Conservation (phyloP, 495 filamentous ascomycete species). For the Cryomyces minteri region DNA sequence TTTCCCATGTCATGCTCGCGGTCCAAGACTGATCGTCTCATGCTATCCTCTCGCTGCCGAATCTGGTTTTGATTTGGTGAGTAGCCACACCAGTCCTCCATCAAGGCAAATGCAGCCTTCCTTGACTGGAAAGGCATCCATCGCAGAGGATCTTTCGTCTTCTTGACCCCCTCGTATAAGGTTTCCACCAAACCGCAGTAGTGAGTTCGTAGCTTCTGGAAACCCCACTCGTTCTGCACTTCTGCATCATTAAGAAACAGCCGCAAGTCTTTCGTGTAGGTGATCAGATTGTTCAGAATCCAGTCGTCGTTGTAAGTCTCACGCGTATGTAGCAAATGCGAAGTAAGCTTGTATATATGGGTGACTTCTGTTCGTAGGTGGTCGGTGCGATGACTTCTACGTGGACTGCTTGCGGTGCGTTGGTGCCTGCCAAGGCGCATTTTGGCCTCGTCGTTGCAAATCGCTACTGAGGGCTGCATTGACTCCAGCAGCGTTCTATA, state of each 20-base stretch:
- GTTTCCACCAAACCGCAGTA: conserved; percentile 90
- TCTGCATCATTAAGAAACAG: conserved; percentile 86
- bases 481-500: conserved; percentile 85
- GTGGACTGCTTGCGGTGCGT: conserved; percentile 55
- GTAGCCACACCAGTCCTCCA: conserved; percentile 99
- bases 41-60: conserved; percentile 64
- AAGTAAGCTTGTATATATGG: conserved; percentile 85
- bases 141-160: conserved; percentile 62
- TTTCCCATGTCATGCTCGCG: conserved; percentile 47
- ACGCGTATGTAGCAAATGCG: conserved; percentile 65
- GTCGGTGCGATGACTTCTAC: conserved; percentile 63
- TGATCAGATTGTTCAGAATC: conserved; percentile 76
- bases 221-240: conserved; percentile 91
- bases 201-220: conserved; percentile 76
- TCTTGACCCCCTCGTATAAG: conserved; percentile 79
- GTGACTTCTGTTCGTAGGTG: conserved; percentile 84
- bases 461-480: conserved; percentile 61
- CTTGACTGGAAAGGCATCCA: conserved; percentile 95
- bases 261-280: conserved; percentile 80
- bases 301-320: conserved; percentile 79
- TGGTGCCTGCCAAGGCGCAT: conserved; percentile 58
- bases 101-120: conserved; percentile 82
- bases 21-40: conserved; percentile 64
- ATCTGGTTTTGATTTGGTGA: conserved; percentile 80
- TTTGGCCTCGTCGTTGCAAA: conserved; percentile 76